A percentile compares a stretch with the other conserved stretches of the same genome.
Conservation (phyloP, 495 filamentous ascomycete species). For the Aspergillus kassunensis region DNA sequence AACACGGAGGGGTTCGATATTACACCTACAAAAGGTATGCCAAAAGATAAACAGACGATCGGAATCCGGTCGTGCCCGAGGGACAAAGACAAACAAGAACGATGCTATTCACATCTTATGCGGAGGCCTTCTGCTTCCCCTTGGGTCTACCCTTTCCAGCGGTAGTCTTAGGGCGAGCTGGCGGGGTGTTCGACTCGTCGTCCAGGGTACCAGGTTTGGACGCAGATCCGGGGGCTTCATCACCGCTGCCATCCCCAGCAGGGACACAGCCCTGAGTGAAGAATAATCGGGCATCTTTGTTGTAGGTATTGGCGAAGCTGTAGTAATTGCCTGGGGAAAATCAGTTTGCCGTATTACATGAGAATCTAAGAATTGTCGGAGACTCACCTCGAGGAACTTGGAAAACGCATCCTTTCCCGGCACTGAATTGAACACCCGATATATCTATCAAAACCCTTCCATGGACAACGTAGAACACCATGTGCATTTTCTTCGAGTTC, state of each 20-base stretch:
- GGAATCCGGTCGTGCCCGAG: background rate
- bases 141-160: conserved; percentile 35
- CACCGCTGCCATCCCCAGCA: conserved; percentile 19
- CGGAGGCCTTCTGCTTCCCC: conserved; percentile 37
- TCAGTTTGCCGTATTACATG: background rate
- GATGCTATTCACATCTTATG: background rate
- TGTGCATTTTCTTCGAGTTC: conserved; percentile 88
- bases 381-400: conserved; percentile 87
- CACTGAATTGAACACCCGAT: conserved; percentile 71
- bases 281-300: conserved; percentile 67
- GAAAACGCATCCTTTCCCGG: conserved; percentile 82
- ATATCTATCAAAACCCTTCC: conserved; percentile 75
- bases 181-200: conserved; percentile 22
- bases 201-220: conserved; percentile 26
- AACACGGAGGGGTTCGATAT: background rate
- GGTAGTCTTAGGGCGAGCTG: conserved; percentile 16
- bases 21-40: conserved; percentile 8
- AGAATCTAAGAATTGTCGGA: background rate
- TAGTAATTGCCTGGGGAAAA: conserved; percentile 70
- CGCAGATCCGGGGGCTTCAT: conserved; percentile 24
- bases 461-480: conserved; percentile 84
- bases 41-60: conserved; percentile 6
- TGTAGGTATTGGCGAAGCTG: conserved; percentile 69
- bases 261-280: conserved; percentile 76
- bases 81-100: background rate